Evolutionary conservation across 495 filamentous ascomycete genomes (phyloP).

Genomic region (Pseudoneurospora amorphoporcata): DNA sequence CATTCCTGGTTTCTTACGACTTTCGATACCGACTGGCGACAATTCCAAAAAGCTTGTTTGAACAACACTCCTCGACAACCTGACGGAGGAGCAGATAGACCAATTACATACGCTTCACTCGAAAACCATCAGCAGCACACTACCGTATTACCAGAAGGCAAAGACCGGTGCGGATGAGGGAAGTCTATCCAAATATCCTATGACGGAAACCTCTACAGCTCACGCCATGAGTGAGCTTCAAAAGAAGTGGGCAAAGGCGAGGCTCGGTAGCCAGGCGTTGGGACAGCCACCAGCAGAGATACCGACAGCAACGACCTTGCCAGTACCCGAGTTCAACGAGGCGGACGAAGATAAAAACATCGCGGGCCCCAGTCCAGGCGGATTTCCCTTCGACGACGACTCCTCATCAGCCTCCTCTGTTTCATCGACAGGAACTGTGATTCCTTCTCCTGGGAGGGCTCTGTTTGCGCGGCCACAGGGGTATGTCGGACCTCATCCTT

Average conservation of each 20-base stretch:
- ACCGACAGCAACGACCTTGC: background rate
- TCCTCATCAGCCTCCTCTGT: constrained; percentile 65
- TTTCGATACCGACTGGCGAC: background rate
- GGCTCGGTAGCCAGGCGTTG: constrained; percentile 36
- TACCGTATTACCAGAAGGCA: background rate
- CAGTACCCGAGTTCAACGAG: constrained; percentile 35
- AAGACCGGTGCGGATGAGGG: background rate
- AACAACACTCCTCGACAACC: background rate
- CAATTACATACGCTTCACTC: background rate
- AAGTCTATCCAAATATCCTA: background rate
- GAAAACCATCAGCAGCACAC: background rate
- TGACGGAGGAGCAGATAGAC: background rate
- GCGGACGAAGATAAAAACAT: constrained; percentile 39
- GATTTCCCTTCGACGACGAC: constrained; percentile 48
- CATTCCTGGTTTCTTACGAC: background rate
- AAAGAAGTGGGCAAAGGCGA: constrained; percentile 71
- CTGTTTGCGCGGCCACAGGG: constrained; percentile 60
- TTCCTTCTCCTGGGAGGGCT: constrained; percentile 65
- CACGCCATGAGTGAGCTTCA: constrained; percentile 75
- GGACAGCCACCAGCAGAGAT: constrained; percentile 3
- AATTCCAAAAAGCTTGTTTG: background rate
- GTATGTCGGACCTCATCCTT: constrained; percentile 30
- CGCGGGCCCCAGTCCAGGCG: constrained; percentile 25
- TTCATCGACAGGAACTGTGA: constrained; percentile 82
- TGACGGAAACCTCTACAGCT: background rate